Base-by-base conservation (phyloP, 2,329 filamentous ascomycete species). In the Arthrinium phaeospermum region DNA sequence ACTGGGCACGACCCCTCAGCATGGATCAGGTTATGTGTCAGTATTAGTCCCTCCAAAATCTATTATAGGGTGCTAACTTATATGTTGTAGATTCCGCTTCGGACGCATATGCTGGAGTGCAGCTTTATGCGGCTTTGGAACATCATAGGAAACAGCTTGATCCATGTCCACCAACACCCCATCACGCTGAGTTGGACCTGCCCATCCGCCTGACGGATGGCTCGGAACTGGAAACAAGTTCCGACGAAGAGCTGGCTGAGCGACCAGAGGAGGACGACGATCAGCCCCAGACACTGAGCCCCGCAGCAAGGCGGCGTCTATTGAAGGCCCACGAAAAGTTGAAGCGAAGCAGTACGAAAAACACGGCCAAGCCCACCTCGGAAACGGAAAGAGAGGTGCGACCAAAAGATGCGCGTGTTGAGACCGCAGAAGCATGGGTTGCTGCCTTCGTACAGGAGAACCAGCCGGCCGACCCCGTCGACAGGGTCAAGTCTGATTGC, bases 61-160 rank as follows among this genome's bases (percentile, higher is more conserved):
- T 68, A 14, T 67, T 24, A 13, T 72, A 64, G 51, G 71, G 77
- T 70, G 76, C 81, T 81, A 41, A 81, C 75, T 81, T 45, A 81
- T 75, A 14, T 69, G 74, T 24, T 51, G 34, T 76, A 93, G 91
- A 95, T 81, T 91, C 94, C 13, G 94, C 94, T 16, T 91, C 93
- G 0, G 94, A 97, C 80, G 92, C 94, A 0, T 98, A 98, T 79
- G 94, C 93, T 73, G 90, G 91, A 61, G 82, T 93, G 14, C 92
- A 94, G 71, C 84, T 98, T 1, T 97, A 90, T 78, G 86, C 94
- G 73, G 86, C 88, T 0, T 84, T 98, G 64, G 92, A 98, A 72
- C 83, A 88, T 69, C 89, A 92, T 77, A 87, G 95, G 22, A 85
- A 89, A 76, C 83, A 85, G 8, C 84, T 98, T 73, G 82, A 89